phyloP scores from a whole-genome alignment of 371 early-diverging fungal genomes.

The Mucor racemosus region DNA sequence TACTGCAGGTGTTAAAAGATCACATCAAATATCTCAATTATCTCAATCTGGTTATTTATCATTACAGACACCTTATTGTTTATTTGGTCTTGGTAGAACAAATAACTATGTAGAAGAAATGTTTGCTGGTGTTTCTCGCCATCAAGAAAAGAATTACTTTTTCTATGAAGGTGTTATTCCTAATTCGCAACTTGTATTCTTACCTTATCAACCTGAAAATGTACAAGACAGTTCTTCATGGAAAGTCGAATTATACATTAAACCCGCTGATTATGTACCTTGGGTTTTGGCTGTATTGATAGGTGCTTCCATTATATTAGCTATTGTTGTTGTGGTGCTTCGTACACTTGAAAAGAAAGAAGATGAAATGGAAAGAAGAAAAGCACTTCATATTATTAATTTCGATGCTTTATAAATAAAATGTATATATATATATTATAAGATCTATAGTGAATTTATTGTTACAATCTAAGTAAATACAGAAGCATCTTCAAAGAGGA shows the following conservation, averaged over 20 bases:
- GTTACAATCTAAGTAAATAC: constrained; percentile 7
- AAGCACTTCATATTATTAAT: constrained; percentile 83
- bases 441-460: neutral
- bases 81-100: constrained; percentile 91
- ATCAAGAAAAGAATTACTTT: constrained; percentile 61
- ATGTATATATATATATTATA: neutral
- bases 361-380: constrained; percentile 75
- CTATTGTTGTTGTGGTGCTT: constrained; percentile 70
- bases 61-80: constrained; percentile 81
- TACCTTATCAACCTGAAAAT: constrained; percentile 76
- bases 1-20: constrained; percentile 76
- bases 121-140: constrained; percentile 81
- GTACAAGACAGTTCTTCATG: constrained; percentile 66
- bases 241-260: constrained; percentile 87
- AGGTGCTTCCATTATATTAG: constrained; percentile 66
- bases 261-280: constrained; percentile 79
- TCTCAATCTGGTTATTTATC: constrained; percentile 79
- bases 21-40: constrained; percentile 81
- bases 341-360: constrained; percentile 82
- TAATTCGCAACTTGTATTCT: constrained; percentile 88
- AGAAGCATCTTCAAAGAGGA: constrained; percentile 47
- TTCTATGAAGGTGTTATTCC: constrained; percentile 89
- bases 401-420: constrained; percentile 83
- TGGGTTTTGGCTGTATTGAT: constrained; percentile 76
- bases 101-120: constrained; percentile 94